Conservation (phyloP, 2,329 filamentous ascomycete genomes). For the Fusarium keratoplasticum region DNA sequence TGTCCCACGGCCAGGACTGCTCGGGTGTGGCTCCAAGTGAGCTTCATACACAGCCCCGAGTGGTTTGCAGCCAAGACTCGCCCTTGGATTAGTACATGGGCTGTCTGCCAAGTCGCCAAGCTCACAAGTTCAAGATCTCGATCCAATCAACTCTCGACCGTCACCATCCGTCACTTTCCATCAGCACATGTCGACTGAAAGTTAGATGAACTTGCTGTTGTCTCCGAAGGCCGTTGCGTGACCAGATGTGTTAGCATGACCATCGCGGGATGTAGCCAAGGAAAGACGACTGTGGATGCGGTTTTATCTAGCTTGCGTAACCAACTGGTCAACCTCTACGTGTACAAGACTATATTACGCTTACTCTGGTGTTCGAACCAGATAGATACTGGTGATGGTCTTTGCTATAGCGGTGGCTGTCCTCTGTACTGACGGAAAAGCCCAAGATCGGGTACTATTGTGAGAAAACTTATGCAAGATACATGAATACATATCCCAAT, state of each 20-base stretch:
- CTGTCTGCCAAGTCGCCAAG: neutral
- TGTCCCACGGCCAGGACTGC: neutral
- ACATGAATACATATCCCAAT: too few relatives aligned
- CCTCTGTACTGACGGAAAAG: neutral
- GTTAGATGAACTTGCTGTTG: neutral
- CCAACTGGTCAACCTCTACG: too few relatives aligned
- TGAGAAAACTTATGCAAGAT: too few relatives aligned
- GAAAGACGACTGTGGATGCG: neutral
- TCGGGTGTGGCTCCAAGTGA: neutral
- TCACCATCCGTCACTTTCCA: neutral
- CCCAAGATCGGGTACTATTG: too few relatives aligned
- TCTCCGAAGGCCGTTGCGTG: neutral
- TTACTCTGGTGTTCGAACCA: rapidly evolving
- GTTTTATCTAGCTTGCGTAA: neutral
- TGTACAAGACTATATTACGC: too few relatives aligned
- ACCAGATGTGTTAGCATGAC: neutral
- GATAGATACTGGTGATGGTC: neutral
- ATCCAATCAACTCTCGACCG: neutral
- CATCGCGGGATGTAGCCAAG: neutral
- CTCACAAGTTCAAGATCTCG: neutral
- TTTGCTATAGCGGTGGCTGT: neutral
- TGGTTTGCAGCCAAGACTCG: neutral
- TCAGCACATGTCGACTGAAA: neutral
- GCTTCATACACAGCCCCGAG: neutral
- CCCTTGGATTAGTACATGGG: neutral